Percentiles rank a stretch among this genome's conserved stretches.
Evolutionary conservation across 768 basidiomycete genomes (phyloP).

Genomic region (Lanmaoa rubissima): DNA sequence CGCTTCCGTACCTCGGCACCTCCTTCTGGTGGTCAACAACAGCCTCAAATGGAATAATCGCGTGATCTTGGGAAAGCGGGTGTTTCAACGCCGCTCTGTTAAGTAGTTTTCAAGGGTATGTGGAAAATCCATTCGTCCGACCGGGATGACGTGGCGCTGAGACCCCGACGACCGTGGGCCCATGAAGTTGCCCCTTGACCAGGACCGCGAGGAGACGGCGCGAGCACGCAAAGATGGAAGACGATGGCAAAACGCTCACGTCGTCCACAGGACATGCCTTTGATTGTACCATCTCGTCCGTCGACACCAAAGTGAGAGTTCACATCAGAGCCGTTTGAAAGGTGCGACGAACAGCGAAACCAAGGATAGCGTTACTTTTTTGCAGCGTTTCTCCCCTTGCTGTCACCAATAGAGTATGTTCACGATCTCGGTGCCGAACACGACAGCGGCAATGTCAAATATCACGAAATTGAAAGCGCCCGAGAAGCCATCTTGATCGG

Average conservation of each 20-base stretch:
- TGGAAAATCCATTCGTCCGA: background rate
- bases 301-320: background rate
- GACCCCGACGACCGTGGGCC: background rate
- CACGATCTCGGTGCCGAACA: background rate
- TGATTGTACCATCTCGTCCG: background rate
- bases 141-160: background rate
- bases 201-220: background rate
- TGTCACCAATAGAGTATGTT: background rate
- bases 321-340: background rate
- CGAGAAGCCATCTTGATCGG: background rate
- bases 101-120: background rate
- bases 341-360: background rate
- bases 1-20: too few species aligned
- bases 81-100: slow-evolving; percentile 1
- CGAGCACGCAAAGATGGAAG: background rate
- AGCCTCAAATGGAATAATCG: background rate
- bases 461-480: background rate
- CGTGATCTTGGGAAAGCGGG: slow-evolving; percentile 2
- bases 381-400: background rate
- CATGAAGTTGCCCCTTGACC: background rate
- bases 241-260: background rate
- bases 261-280: background rate
- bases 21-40: background rate
- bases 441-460: background rate
- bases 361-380: background rate